Conservation (phyloP, 495 filamentous ascomycete species). For the Extremus antarcticus region DNA sequence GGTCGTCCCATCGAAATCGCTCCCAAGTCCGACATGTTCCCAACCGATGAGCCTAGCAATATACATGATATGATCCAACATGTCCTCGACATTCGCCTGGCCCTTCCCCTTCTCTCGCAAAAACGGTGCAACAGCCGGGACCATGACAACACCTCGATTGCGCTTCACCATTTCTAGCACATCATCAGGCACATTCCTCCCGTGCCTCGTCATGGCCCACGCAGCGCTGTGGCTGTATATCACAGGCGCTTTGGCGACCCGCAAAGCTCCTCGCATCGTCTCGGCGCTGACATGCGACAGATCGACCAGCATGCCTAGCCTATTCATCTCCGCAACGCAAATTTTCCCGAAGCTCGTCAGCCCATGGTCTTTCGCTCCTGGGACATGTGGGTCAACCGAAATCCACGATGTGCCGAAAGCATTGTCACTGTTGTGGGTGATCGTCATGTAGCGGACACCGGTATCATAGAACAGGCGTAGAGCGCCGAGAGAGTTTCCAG, state of each 20-base stretch:
- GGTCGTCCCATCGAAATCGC: conserved; percentile 2
- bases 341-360: background rate
- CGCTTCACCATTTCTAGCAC: conserved; percentile 4
- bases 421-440: conserved; percentile 3
- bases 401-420: background rate
- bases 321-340: conserved; percentile 8
- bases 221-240: conserved; percentile 8
- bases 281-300: conserved; percentile 2
- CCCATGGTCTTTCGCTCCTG: conserved; percentile 1
- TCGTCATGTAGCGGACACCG: background rate
- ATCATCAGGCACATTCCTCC: conserved; percentile 5
- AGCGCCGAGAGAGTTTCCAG: background rate
- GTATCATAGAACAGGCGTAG: conserved; percentile 1
- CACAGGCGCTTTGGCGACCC: background rate
- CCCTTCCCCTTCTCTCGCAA: background rate
- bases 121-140: background rate
- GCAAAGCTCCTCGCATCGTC: conserved; percentile 4
- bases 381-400: background rate
- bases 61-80: conserved; percentile 8
- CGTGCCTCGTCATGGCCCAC: background rate
- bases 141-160: conserved; percentile 7
- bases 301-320: conserved; percentile 9
- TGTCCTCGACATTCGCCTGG: background rate
- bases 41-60: conserved; percentile 6
- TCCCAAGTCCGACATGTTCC: conserved; percentile 7